Evolutionary conservation across 139 green algal species (phyloP).

Genomic region (Gonium pectorale): DNA sequence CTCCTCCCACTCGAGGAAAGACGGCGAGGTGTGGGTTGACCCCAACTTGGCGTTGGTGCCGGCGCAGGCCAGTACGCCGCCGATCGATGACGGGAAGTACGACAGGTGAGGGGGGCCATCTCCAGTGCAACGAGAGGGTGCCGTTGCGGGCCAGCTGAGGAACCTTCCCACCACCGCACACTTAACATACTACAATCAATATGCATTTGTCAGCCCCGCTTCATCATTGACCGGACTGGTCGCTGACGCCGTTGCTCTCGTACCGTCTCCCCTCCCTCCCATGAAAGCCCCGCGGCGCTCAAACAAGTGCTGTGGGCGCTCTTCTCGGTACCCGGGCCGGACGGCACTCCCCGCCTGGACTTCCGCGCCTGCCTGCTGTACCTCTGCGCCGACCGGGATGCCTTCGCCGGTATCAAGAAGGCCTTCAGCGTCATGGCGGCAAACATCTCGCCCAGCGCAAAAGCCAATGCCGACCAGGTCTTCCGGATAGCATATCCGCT

Average conservation of each 20-base stretch:
- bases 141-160: too few species aligned
- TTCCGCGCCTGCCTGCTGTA: constrained; percentile 62
- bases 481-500: constrained; percentile 60
- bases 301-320: constrained; percentile 66
- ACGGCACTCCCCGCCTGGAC: constrained; percentile 33
- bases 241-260: not conserved
- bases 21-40: too few species aligned
- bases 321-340: constrained; percentile 38
- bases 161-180: too few species aligned
- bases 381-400: constrained; percentile 66
- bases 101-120: constrained; percentile 20
- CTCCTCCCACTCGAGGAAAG: too few species aligned
- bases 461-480: constrained; percentile 40
- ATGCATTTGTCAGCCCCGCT: too few species aligned
- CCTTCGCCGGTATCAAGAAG: constrained; percentile 67
- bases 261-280: not conserved
- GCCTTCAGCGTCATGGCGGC: constrained; percentile 46
- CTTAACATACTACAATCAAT: too few species aligned
- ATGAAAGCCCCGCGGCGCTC: constrained; percentile 41
- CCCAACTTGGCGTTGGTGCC: too few species aligned
- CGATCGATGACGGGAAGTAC: constrained; percentile 24
- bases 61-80: not conserved
- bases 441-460: constrained; percentile 28
- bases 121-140: too few species aligned
- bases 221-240: not conserved